Evolutionary conservation across 2,329 filamentous ascomycete species (phyloP).

Genomic region (Neonectria ditissima): DNA sequence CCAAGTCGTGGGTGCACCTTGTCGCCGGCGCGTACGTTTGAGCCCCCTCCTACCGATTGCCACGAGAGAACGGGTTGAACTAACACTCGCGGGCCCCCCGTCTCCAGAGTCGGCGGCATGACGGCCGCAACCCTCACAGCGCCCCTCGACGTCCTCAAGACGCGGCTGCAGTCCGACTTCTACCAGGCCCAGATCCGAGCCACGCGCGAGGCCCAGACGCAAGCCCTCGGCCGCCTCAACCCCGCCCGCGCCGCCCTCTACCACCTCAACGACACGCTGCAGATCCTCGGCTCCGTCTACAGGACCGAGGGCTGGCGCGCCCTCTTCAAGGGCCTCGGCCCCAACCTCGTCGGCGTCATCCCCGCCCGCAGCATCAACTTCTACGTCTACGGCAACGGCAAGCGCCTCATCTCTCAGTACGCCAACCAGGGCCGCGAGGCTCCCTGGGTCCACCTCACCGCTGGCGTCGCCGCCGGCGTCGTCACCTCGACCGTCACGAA

Average conservation of each 20-base stretch:
- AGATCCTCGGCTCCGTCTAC: conserved; percentile 86
- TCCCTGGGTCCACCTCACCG: conserved; percentile 81
- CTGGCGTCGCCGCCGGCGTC: conserved; percentile 82
- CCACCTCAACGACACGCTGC: conserved; percentile 86
- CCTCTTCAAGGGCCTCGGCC: conserved; percentile 92
- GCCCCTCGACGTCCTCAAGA: conserved; percentile 94
- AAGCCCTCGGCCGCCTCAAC: conserved; percentile 63
- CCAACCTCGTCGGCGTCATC: conserved; percentile 89
- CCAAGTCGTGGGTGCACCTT: conserved; percentile 92
- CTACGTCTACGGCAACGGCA: conserved; percentile 92
- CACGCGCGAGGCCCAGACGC: conserved; percentile 69
- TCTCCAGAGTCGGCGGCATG: conserved; percentile 83
- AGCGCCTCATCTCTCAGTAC: conserved; percentile 80
- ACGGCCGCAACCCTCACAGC: conserved; percentile 92
- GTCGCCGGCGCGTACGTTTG: conserved; percentile 87
- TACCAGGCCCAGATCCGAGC: conserved; percentile 86
- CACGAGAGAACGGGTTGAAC: conserved; percentile 9
- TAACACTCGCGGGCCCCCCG: conserved; percentile 31
- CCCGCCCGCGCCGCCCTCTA: conserved; percentile 74
- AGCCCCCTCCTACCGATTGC: background rate
- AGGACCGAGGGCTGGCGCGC: conserved; percentile 85
- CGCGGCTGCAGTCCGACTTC: conserved; percentile 91
- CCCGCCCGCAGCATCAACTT: conserved; percentile 94
- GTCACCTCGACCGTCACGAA: conserved; percentile 92
- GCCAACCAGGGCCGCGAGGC: conserved; percentile 78